Evolutionary conservation across 352 stramenopile genomes (phyloP), one percentile per base, ranked within the genome.

Genomic region (Phytophthora macrochlamydospora): DNA sequence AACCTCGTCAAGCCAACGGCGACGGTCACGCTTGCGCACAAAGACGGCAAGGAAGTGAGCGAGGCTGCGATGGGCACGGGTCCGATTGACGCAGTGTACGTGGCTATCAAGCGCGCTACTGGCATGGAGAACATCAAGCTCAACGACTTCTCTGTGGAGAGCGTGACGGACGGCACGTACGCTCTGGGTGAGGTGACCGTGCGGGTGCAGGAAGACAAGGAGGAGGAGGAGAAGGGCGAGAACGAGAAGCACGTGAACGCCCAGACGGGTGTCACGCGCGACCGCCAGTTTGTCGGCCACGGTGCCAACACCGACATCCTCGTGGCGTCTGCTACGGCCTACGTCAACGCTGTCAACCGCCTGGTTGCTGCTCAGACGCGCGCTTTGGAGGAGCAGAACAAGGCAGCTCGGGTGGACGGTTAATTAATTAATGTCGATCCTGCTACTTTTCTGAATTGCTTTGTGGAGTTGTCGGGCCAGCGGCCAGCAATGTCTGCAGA

Each of bases 1-100:
- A 96, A 97, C 80, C 83, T 89, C 5, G 90, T 97, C 53, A 97
- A 96, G 78, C 87, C 90, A 7, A 97, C 90, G 18, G 90, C 90
- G n/a, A 97, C 90, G 0, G 88, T 97, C 49, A 96, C 90, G 59
- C 75, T 97, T 51, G 86, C 78, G 44, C 86, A 91, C 85, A 97
- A 94, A 78, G 87, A 97, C 63, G 90, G 90, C 12, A 71, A 90
- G 52, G 90, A 97, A 67, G 87, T 96, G 67, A 96, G 85, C 63
- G 90, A 96, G 69, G 90, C 89, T 40, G 88, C 87, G 12, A 94
- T 97, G 87, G 90, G 90, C 52, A 88, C 85, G 24, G 90, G 90
- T 31, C 90, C 90, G 11, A 90, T 97, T 24, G 90, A 97, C 38
- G 90, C 90, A 8, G 92, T 97, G 50, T 96, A 93, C 72, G 73